Conservation (phyloP, 495 filamentous ascomycete genomes). For the Peziza echinospora region DNA sequence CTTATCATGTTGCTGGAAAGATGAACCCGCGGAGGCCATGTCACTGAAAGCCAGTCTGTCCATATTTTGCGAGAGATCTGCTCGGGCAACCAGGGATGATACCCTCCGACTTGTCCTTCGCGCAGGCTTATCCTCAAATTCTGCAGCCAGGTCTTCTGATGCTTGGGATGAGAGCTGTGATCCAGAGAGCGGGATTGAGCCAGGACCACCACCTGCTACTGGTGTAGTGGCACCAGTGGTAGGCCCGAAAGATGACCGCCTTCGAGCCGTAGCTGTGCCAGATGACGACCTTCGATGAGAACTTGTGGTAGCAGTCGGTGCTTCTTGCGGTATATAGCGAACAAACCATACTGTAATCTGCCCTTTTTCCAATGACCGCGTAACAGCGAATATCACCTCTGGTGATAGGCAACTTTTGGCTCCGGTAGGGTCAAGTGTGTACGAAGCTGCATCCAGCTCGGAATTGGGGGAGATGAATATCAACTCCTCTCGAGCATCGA, state of each 20-base stretch:
- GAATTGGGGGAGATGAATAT: conserved; percentile 44
- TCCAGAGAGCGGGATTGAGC: conserved; percentile 10
- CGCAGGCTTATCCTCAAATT: conserved; percentile 39
- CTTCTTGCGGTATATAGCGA: conserved; percentile 18
- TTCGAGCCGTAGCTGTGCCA: conserved; percentile 17
- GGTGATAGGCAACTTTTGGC: conserved; percentile 9
- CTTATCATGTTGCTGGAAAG: conserved; percentile 7
- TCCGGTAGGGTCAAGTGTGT: conserved; percentile 11
- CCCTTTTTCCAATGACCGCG: conserved; percentile 41
- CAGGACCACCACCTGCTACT: conserved; percentile 27
- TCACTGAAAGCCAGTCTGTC: neutral
- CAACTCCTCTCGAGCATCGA: conserved; percentile 55
- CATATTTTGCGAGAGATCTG: conserved; percentile 48
- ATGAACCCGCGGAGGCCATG: neutral
- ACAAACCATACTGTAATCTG: conserved; percentile 19
- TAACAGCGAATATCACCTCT: conserved; percentile 53
- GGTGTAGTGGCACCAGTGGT: conserved; percentile 66
- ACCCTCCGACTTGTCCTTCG: conserved; percentile 63
- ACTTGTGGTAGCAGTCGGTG: conserved; percentile 12
- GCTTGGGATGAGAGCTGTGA: conserved; percentile 11
- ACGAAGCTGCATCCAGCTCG: conserved; percentile 3
- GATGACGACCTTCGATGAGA: conserved; percentile 14
- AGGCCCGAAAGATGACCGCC: conserved; percentile 72
- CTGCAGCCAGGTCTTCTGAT: conserved; percentile 41
- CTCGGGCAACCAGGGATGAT: conserved; percentile 78